These are phyloP conservation scores for Leccinum subrobustum DNA, from an alignment of 1,284 basidiomycete genomes.

Conservation along the genomic window DNA sequence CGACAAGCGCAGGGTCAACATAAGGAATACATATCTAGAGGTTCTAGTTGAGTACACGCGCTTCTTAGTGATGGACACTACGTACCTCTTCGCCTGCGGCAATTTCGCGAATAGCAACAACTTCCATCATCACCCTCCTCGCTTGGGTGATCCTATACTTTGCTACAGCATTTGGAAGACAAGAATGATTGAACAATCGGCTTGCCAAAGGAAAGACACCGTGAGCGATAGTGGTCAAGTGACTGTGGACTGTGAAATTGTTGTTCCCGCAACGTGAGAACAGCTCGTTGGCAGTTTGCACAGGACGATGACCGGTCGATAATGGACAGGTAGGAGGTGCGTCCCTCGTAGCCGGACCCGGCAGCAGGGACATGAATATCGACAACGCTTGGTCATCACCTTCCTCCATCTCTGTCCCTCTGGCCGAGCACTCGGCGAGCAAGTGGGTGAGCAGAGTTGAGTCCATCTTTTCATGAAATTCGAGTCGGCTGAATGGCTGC, in stretches of 20 bases:
- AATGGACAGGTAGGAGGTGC: constrained; percentile 36
- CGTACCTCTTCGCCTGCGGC: constrained; percentile 59
- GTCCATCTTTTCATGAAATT: constrained; percentile 55
- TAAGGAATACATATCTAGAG: constrained; percentile 68
- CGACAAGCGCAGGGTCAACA: constrained; percentile 67
- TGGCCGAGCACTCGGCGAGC: constrained; percentile 41
- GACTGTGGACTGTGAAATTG: constrained; percentile 72
- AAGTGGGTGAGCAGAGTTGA: constrained; percentile 63
- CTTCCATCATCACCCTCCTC: constrained; percentile 51
- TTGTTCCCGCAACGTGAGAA: constrained; percentile 71
- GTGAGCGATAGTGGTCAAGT: constrained; percentile 63
- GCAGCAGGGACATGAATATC: constrained; percentile 52
- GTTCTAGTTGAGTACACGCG: constrained; percentile 1
- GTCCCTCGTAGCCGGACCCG: constrained; percentile 35
- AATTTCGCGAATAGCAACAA: constrained; percentile 61
- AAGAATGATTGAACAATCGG: constrained; percentile 75
- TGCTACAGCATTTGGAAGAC: constrained; percentile 66
- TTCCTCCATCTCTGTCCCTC: constrained; percentile 2
- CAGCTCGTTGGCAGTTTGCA: constrained; percentile 41
- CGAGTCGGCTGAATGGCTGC: constrained; percentile 45
- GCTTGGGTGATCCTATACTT: constrained; percentile 49
- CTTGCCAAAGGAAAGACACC: constrained; percentile 73
- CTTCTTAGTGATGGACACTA: background rate
- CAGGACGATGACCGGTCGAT: constrained; percentile 25
- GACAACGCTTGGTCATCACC: constrained; percentile 32